Percentiles rank a stretch among this genome's conserved stretches.
Conservation (phyloP, 2,329 filamentous ascomycete species). For the Endoconidiophora polonica region DNA sequence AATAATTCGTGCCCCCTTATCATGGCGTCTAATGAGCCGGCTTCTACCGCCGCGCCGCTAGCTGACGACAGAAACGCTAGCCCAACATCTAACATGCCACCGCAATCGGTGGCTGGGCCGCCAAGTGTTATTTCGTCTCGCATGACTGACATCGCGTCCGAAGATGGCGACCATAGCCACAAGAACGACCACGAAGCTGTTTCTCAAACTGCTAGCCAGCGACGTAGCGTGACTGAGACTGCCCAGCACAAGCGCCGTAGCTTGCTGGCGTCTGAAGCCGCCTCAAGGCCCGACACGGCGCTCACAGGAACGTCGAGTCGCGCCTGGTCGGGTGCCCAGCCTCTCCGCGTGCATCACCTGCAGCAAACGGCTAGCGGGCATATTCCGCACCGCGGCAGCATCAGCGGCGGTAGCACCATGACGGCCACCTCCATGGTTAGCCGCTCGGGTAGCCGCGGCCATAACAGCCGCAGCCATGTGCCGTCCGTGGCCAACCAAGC, state of each 20-base stretch:
- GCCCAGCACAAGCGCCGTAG: slow-evolving; percentile 23
- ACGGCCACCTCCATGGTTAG: slow-evolving; percentile 4
- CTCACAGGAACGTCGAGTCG: slow-evolving; percentile 33
- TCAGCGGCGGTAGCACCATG: slow-evolving; percentile 7
- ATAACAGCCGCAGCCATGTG: slow-evolving; percentile 62
- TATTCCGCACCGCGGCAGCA: slow-evolving; percentile 8
- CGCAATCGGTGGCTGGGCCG: slow-evolving; percentile 29
- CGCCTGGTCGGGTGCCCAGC: slow-evolving; percentile 37
- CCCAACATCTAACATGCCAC: slow-evolving; percentile 23
- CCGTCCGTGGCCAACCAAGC: slow-evolving; percentile 76
- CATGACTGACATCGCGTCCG: slow-evolving; percentile 48
- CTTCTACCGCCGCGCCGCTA: neutral
- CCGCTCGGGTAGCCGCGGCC: slow-evolving; percentile 9
- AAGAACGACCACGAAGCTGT: slow-evolving; percentile 11
- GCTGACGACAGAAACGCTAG: neutral
- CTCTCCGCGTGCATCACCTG: slow-evolving; percentile 35
- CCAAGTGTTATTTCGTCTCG: slow-evolving; percentile 55
- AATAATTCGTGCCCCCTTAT: neutral
- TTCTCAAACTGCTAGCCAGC: slow-evolving; percentile 5
- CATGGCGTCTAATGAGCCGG: slow-evolving; percentile 24
- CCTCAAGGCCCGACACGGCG: slow-evolving; percentile 38
- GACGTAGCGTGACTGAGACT: slow-evolving; percentile 14
- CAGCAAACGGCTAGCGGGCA: slow-evolving; percentile 30
- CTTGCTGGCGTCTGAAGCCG: slow-evolving; percentile 24
- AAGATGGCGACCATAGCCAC: slow-evolving; percentile 34